Conservation (phyloP, 1,139 yeast genomes). For the Hemisphaericaspora subhashii region DNA sequence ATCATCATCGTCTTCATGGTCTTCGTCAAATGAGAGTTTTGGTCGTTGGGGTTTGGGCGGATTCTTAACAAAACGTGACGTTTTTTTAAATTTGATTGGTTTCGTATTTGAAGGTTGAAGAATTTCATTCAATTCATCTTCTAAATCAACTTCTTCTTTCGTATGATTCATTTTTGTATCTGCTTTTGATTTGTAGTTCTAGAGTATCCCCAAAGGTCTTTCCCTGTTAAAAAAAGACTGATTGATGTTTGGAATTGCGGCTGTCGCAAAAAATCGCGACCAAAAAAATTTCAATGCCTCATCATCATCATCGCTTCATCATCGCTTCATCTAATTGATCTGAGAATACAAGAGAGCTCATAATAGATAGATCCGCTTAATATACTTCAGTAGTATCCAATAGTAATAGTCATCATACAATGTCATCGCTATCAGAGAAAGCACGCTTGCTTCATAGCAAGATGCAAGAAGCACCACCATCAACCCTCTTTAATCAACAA, state of each 20-base stretch:
- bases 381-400: too few relatives aligned
- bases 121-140: constrained; percentile 6
- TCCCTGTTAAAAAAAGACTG: too few relatives aligned
- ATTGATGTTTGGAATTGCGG: too few relatives aligned
- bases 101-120: constrained; percentile 1
- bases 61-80: neutral
- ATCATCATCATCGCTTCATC: too few relatives aligned
- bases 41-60: constrained; percentile 6
- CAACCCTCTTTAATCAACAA: constrained; percentile 54
- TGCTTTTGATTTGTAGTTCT: too few relatives aligned
- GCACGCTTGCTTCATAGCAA: constrained; percentile 57
- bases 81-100: constrained; percentile 8
- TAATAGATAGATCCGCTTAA: too few relatives aligned
- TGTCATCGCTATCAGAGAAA: constrained; percentile 38
- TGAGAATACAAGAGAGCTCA: too few relatives aligned
- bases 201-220: too few relatives aligned
- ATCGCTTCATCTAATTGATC: too few relatives aligned
- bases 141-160: constrained; percentile 9
- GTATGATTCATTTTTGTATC: too few relatives aligned
- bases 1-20: constrained; percentile 9
- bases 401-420: constrained; percentile 7
- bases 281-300: too few relatives aligned
- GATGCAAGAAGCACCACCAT: constrained; percentile 53
- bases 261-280: too few relatives aligned
- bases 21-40: constrained; percentile 8